Percentiles rank a stretch among this genome's conserved stretches.
Conservation (phyloP, 176 grass and related monocot genomes). For the Zizania latifolia region DNA sequence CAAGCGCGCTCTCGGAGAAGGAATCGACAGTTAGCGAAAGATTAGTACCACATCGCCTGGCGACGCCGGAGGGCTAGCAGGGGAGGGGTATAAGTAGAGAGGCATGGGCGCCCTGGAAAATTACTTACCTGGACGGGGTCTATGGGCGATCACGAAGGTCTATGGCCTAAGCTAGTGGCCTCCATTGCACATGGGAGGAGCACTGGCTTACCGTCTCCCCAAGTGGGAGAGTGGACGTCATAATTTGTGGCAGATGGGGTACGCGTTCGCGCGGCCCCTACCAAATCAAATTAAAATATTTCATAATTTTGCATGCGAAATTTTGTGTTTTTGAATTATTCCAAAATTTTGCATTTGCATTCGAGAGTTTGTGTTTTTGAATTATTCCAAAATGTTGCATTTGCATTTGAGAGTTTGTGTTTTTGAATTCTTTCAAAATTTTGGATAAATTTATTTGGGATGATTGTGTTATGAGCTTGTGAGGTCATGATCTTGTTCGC, state of each 20-base stretch:
- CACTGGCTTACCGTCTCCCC: not conserved
- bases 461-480: too few species aligned
- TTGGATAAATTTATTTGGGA: too few species aligned
- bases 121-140: conserved; percentile 28
- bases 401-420: too few species aligned
- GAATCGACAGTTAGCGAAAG: not conserved
- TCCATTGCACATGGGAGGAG: conserved; percentile 10
- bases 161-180: not conserved
- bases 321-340: too few species aligned
- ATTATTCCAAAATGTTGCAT: too few species aligned
- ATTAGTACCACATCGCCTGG: conserved; percentile 8
- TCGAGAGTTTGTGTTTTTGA: too few species aligned
- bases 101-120: not conserved
- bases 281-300: not conserved
- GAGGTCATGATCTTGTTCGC: too few species aligned
- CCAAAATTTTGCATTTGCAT: too few species aligned
- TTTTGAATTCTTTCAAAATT: too few species aligned
- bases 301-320: too few species aligned
- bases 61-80: not conserved
- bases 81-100: not conserved
- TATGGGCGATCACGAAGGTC: not conserved
- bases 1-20: not conserved
- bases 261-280: conserved; percentile 25
- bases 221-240: not conserved
- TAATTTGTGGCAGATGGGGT: conserved; percentile 39